Percentiles rank a stretch among this genome's conserved stretches.
Conservation (phyloP, 176 grass and related monocot genomes). For the Carex cristatella region DNA sequence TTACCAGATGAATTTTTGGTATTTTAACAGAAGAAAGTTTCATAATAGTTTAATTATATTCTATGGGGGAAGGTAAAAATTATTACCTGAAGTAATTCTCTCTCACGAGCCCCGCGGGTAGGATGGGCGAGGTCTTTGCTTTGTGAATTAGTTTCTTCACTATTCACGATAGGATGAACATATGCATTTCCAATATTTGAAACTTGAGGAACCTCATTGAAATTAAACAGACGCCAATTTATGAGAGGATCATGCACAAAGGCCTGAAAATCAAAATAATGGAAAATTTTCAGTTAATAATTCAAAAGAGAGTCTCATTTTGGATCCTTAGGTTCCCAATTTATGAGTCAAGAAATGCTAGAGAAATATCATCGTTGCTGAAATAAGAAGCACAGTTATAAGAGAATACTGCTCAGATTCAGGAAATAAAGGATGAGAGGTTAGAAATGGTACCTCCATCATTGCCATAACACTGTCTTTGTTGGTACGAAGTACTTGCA, state of each 20-base stretch:
- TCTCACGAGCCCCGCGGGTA: conserved; percentile 72
- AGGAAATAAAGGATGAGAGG: background rate
- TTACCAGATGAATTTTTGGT: background rate
- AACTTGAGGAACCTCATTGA: conserved; percentile 99
- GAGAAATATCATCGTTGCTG: background rate
- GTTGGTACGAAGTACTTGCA: conserved; percentile 98
- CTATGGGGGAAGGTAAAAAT: background rate
- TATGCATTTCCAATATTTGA: conserved; percentile 62
- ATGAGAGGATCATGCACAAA: conserved; percentile 98
- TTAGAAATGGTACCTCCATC: conserved; percentile 74
- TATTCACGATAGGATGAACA: conserved; percentile 60
- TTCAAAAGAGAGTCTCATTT: background rate
- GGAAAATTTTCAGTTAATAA: background rate
- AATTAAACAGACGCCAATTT: conserved; percentile 98
- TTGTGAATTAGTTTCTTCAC: conserved; percentile 50
- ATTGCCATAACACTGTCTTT: conserved; percentile 98
- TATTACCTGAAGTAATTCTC: conserved; percentile 76
- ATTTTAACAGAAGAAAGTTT: background rate
- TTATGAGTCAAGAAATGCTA: background rate
- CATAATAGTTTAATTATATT: background rate
- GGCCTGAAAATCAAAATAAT: conserved; percentile 48
- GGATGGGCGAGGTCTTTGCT: conserved; percentile 68
- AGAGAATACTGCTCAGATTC: background rate
- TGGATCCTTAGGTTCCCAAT: background rate
- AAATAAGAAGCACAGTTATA: background rate